Percentiles rank a stretch among this genome's conserved stretches.
phyloP scores from a whole-genome alignment of 2,329 filamentous ascomycete species.

The Aspergillus ustus region DNA sequence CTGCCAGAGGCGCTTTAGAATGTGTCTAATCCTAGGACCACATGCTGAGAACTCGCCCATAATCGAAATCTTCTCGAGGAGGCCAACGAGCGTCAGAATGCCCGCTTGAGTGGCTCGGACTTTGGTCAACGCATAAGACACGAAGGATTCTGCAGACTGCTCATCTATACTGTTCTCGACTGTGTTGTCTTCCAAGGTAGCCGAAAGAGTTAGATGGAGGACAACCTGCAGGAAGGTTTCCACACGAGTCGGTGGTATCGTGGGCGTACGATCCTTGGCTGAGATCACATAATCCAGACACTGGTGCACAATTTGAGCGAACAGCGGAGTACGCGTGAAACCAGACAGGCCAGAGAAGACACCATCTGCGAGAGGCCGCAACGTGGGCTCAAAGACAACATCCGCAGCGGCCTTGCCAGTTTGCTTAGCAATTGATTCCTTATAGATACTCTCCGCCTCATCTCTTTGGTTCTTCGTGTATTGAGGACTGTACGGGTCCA shows the following conservation, averaged over 20 bases:
- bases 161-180: constrained; percentile 57
- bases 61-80: constrained; percentile 58
- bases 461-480: constrained; percentile 97
- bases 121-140: constrained; percentile 70
- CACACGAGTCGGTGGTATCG: constrained; percentile 78
- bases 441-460: constrained; percentile 89
- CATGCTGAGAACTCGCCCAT: constrained; percentile 81
- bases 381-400: constrained; percentile 87
- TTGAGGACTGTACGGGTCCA: constrained; percentile 95
- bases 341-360: constrained; percentile 75
- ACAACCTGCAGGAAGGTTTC: constrained; percentile 93
- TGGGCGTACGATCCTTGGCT: constrained; percentile 69
- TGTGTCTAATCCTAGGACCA: constrained; percentile 80
- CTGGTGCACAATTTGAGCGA: constrained; percentile 89
- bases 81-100: constrained; percentile 55
- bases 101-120: constrained; percentile 53
- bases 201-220: constrained; percentile 83
- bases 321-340: constrained; percentile 83
- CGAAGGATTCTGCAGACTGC: constrained; percentile 67
- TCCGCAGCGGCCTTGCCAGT: constrained; percentile 80
- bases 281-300: constrained; percentile 80
- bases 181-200: constrained; percentile 78
- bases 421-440: constrained; percentile 83
- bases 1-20: constrained; percentile 83
- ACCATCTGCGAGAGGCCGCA: constrained; percentile 75